Conservation (phyloP, 306 rosid species). For the Cicer cuneatum region DNA sequence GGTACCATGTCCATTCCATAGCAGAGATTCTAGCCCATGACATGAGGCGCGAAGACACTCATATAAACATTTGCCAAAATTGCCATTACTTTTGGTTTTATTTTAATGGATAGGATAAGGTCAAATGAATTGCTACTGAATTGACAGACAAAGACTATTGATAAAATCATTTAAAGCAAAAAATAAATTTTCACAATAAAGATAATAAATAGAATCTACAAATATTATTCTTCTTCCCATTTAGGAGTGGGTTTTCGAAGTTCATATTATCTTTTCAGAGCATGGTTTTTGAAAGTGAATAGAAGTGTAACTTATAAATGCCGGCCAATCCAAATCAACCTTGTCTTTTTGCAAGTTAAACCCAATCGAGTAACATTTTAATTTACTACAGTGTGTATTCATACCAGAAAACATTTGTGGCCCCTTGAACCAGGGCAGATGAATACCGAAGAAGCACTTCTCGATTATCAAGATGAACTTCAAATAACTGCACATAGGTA, state of each 20-base stretch:
- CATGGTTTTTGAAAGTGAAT: conserved; percentile 13
- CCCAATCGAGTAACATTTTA: conserved; percentile 5
- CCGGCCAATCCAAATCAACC: conserved; percentile 35
- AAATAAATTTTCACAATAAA: background rate
- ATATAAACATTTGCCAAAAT: conserved; percentile 34
- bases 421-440: conserved; percentile 98
- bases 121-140: conserved; percentile 21
- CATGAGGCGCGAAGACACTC: background rate
- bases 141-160: conserved; percentile 25
- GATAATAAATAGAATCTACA: conserved; percentile 13
- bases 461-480: conserved; percentile 75
- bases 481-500: conserved; percentile 76
- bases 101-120: conserved; percentile 31
- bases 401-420: conserved; percentile 96
- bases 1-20: conserved; percentile 5
- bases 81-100: conserved; percentile 23
- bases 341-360: conserved; percentile 22
- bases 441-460: conserved; percentile 97
- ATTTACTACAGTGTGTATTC: conserved; percentile 34
- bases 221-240: conserved; percentile 26
- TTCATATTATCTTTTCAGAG: conserved; percentile 23
- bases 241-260: conserved; percentile 8
- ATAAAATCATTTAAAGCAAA: conserved; percentile 25
- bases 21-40: conserved; percentile 19
- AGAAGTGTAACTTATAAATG: background rate